Percentiles rank a stretch among this genome's conserved stretches.
Evolutionary conservation across 768 basidiomycete genomes (phyloP).

Genomic region (Boletus rufocinnamomeus): DNA sequence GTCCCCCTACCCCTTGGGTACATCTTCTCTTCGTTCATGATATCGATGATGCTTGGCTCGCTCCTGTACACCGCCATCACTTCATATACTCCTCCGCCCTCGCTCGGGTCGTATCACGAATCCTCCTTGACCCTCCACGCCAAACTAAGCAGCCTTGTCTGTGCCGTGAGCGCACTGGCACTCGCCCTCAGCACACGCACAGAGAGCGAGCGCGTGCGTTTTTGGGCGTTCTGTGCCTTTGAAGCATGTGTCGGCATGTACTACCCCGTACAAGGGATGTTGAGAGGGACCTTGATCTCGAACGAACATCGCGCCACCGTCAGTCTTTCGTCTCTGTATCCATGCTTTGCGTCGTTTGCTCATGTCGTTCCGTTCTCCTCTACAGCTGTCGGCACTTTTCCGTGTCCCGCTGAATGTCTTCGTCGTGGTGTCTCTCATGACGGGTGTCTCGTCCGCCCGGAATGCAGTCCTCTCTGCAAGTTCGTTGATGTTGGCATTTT

Average conservation of each 20-base stretch:
- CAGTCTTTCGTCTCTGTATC: constrained; percentile 21
- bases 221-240: constrained; percentile 74
- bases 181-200: constrained; percentile 52
- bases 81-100: constrained; percentile 31
- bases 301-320: constrained; percentile 79
- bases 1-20: constrained; percentile 66
- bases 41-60: constrained; percentile 81
- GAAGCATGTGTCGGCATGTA: constrained; percentile 81
- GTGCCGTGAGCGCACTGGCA: constrained; percentile 57
- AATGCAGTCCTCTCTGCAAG: constrained; percentile 60
- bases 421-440: constrained; percentile 67
- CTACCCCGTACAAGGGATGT: constrained; percentile 76
- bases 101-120: constrained; percentile 25
- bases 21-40: constrained; percentile 81
- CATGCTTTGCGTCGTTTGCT: background rate
- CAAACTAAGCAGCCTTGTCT: constrained; percentile 65
- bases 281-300: constrained; percentile 63
- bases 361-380: background rate
- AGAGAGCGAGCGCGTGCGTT: constrained; percentile 50
- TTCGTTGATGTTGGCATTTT: constrained; percentile 56
- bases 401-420: constrained; percentile 76
- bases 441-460: constrained; percentile 67
- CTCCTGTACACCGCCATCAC: constrained; percentile 61
- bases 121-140: constrained; percentile 61
- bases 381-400: constrained; percentile 66